A percentile compares a stretch with the other conserved stretches of the same genome.
phyloP scores from a whole-genome alignment of 2,329 filamentous ascomycete genomes.

The Pyrenochaeta sp. region DNA sequence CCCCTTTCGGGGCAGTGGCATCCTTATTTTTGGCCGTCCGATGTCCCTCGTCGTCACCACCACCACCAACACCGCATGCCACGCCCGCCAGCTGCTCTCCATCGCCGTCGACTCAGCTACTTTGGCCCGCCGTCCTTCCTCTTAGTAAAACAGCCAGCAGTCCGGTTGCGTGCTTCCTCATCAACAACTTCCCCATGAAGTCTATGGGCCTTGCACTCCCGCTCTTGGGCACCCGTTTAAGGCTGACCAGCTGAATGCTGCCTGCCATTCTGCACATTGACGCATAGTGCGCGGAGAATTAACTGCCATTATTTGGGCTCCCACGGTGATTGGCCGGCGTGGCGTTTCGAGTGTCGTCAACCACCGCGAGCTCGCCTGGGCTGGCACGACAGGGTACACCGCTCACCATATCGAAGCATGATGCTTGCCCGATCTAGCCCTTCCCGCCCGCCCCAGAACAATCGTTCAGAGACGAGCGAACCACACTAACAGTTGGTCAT shows the following conservation, averaged over 20 bases:
- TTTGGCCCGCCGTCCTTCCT: not conserved
- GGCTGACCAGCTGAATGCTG: constrained; percentile 38
- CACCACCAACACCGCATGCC: not conserved
- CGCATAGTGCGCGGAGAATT: constrained; percentile 7
- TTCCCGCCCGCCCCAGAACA: constrained; percentile 2
- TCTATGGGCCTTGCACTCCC: constrained; percentile 8
- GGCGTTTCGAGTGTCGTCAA: constrained; percentile 1
- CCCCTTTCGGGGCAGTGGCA: constrained; percentile 11
- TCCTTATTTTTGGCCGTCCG: constrained; percentile 5
- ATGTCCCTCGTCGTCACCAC: too few species aligned
- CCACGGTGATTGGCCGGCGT: not conserved
- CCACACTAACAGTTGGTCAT: not conserved
- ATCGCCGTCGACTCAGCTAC: constrained; percentile 3
- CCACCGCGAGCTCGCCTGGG: not conserved
- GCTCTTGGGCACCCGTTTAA: constrained; percentile 7
- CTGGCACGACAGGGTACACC: constrained; percentile 9
- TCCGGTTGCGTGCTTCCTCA: constrained; percentile 5
- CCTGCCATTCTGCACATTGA: constrained; percentile 14
- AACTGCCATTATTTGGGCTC: constrained; percentile 3
- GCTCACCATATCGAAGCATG: constrained; percentile 1
- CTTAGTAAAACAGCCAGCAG: not conserved
- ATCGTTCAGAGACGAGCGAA: not conserved
- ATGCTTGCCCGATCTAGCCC: not conserved
- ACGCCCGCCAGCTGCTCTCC: not conserved
- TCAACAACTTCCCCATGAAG: constrained; percentile 20